A percentile compares a stretch with the other conserved stretches of the same genome.
Conservation (phyloP, 345 rosid species). For the Dovyalis caffra region DNA sequence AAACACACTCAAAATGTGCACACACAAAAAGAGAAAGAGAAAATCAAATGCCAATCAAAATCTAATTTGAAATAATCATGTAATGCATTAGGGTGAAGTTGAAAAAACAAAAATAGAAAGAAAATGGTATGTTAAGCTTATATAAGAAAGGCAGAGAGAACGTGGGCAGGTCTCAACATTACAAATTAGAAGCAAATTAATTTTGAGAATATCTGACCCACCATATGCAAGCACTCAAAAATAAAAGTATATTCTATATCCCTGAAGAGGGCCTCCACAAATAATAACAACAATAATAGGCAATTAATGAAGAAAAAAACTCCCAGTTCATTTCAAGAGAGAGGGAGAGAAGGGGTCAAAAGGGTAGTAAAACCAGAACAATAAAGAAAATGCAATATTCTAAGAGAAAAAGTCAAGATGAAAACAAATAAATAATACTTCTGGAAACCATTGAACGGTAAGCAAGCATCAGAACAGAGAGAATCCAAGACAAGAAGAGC, state of each 20-base stretch:
- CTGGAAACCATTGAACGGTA: background rate
- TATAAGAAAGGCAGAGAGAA: slow-evolving; percentile 7
- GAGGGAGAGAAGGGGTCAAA: background rate
- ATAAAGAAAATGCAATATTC: background rate
- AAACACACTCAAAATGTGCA: background rate
- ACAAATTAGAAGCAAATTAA: slow-evolving; percentile 5
- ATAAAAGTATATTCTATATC: slow-evolving; percentile 4
- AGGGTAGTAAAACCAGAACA: background rate
- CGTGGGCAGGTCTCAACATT: slow-evolving; percentile 16
- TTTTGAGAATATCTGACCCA: slow-evolving; percentile 10
- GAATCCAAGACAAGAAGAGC: slow-evolving; percentile 13
- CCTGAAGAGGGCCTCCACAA: slow-evolving; percentile 26
- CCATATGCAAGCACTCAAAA: slow-evolving; percentile 12
- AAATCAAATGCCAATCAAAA: slow-evolving; percentile 7
- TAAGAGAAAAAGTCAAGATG: background rate
- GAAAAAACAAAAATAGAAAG: background rate
- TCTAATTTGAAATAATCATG: background rate
- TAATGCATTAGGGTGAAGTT: background rate
- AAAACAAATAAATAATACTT: background rate
- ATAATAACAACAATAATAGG: background rate
- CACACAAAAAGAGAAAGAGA: background rate
- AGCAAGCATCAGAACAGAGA: background rate
- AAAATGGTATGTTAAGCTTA: background rate
- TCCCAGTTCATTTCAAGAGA: background rate
- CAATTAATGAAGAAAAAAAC: background rate